Percentiles rank a stretch among this genome's conserved stretches.
phyloP scores from a whole-genome alignment of 106 monocot genomes.

The Xerophyta viscosa region DNA sequence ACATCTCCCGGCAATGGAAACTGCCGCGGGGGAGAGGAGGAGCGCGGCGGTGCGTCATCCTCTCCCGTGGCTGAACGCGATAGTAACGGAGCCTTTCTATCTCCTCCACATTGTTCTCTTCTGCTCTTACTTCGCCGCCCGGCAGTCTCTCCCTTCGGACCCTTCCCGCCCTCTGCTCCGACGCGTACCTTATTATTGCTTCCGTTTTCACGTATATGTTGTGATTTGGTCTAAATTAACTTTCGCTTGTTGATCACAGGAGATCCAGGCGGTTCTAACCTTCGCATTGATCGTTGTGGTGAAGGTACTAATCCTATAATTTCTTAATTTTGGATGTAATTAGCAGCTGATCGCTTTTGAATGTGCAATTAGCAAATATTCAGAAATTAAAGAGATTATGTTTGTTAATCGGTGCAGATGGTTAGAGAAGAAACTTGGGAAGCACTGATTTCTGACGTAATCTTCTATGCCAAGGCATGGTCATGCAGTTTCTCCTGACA shows the following conservation, averaged over 20 bases:
- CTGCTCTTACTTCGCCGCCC: constrained; percentile 83
- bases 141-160: constrained; percentile 55
- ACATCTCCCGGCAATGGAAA: no score
- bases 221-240: background rate
- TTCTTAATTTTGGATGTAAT: background rate
- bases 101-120: constrained; percentile 70
- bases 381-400: no score
- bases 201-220: background rate
- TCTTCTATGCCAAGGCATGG: constrained; percentile 74
- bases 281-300: constrained; percentile 45
- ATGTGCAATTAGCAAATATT: no score
- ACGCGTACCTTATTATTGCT: background rate
- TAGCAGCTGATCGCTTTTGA: no score
- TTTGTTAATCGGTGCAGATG: constrained; percentile 26
- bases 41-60: constrained; percentile 31
- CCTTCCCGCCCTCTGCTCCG: background rate
- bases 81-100: constrained; percentile 82
- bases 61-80: constrained; percentile 62
- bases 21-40: constrained; percentile 7
- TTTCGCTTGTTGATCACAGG: constrained; percentile 30
- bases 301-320: constrained; percentile 69
- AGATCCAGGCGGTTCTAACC: constrained; percentile 67
- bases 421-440: constrained; percentile 81
- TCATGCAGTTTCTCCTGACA: background rate
- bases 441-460: constrained; percentile 47